phyloP scores from a whole-genome alignment of 495 filamentous ascomycete genomes.

The Filosporella fistucella region DNA sequence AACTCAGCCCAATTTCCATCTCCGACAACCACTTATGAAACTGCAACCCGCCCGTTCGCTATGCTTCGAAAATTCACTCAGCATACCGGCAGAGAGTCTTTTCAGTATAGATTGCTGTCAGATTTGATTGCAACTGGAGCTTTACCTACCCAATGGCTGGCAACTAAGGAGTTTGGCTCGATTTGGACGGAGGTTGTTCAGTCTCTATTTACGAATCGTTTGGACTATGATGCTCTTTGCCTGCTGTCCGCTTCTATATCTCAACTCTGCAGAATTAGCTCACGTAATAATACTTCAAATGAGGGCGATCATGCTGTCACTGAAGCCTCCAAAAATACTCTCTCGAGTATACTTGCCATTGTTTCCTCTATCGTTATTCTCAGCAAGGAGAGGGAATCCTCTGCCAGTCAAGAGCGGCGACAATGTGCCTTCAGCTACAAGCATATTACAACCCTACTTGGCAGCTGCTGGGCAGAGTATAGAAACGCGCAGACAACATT shows the following conservation, averaged over 20 bases:
- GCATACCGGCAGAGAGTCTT: constrained; percentile 21
- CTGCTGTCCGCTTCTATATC: constrained; percentile 32
- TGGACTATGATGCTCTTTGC: constrained; percentile 28
- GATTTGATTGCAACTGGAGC: constrained; percentile 27
- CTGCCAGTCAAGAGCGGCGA: neutral
- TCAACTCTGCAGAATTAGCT: constrained; percentile 24
- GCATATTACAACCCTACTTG: constrained; percentile 10
- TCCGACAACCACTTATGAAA: constrained; percentile 29
- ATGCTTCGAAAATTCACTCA: constrained; percentile 26
- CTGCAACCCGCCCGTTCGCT: constrained; percentile 17
- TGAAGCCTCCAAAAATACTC: constrained; percentile 26
- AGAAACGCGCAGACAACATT: neutral
- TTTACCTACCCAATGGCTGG: constrained; percentile 39
- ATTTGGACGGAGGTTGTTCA: constrained; percentile 33
- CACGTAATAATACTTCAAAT: neutral
- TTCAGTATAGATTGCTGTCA: constrained; percentile 32
- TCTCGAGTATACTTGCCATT: constrained; percentile 32
- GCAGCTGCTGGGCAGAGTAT: constrained; percentile 1
- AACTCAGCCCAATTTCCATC: constrained; percentile 30
- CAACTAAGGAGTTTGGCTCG: constrained; percentile 31
- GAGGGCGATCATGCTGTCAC: constrained; percentile 1
- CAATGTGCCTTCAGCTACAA: neutral
- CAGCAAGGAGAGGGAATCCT: constrained; percentile 16
- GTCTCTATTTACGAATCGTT: constrained; percentile 23
- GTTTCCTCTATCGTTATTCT: constrained; percentile 29